Percentiles rank a stretch among this genome's conserved stretches.
These are phyloP conservation scores for Komagataella populi DNA, from an alignment of 805 yeast genomes.

Conservation along the genomic window DNA sequence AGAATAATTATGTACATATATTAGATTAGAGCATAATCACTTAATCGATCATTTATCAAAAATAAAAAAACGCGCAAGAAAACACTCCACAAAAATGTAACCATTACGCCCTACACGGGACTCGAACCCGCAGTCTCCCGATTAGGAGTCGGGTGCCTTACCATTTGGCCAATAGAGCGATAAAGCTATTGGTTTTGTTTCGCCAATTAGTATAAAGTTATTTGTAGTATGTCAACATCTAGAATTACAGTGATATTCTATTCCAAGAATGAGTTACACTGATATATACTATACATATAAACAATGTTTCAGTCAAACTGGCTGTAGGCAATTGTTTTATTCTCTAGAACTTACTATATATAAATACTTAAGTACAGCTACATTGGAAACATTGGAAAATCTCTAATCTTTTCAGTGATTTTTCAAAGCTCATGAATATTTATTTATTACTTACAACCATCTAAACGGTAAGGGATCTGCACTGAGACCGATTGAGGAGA, in stretches of 20 bases:
- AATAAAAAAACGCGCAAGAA: neutral
- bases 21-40: neutral
- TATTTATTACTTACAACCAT: neutral
- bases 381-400: too few relatives aligned
- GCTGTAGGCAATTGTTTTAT: too few relatives aligned
- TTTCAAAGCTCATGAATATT: too few relatives aligned
- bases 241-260: too few relatives aligned
- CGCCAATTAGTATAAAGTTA: neutral
- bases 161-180: constrained; percentile 30
- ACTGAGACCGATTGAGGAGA: neutral
- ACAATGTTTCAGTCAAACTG: too few relatives aligned
- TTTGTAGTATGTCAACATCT: too few relatives aligned
- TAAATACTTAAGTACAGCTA: too few relatives aligned
- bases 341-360: too few relatives aligned
- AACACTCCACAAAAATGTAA: neutral
- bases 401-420: too few relatives aligned
- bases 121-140: constrained; percentile 30
- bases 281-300: too few relatives aligned
- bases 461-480: neutral
- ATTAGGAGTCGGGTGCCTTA: constrained; percentile 32
- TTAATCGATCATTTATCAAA: too few relatives aligned
- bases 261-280: too few relatives aligned
- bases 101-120: constrained; percentile 24
- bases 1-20: neutral
- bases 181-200: neutral